Base-by-base conservation (phyloP, 495 filamentous ascomycete genomes). In the Penicillium coprophilum region DNA sequence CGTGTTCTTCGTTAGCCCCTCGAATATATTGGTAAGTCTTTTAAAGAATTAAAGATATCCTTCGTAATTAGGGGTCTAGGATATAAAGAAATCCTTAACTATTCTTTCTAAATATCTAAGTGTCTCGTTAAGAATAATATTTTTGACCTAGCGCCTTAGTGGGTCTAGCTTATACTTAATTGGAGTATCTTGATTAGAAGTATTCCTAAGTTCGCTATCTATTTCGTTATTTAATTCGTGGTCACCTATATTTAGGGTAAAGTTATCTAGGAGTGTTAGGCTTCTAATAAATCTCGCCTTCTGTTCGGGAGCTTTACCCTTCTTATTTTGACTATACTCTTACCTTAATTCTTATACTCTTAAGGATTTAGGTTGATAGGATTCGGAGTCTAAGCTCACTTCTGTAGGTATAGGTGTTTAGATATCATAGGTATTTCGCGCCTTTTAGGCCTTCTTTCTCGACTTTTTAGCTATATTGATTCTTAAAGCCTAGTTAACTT, bases 11-110 rank as follows among this genome's bases (percentile, higher is more conserved):
- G 13, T 57, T 57, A 2, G 23, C 55, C 0, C 12, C 39, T 17
- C 20, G 13, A 39, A 57, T 57, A 1, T 52, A 2, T 34, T 57
- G 2, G 30, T 57, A 1, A 57, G 55, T 9, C 17, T 28, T 34
- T 41, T 0, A 36, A 57, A 57, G 17, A 57, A 57, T 23, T 46
- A 0, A 8, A 11, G 2, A 24, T 12, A 57, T 30, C n/a, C 4
- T 27, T 46, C 0, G 6, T 51, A 51, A 0, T 41, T 0, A 38
- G 41, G 41, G 2, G 0, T 15, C 6, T 6, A 4, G 9, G 47
- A 34, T 20, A 4, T 57, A 5, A 57, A 57, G 39, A 57, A 57
- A n/a, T 46, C 40, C 32, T 57, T 11, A 46, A 46, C 31, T 6
- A 52, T 51, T 23, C 1, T 38, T 36, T 27, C 30, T 15, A 10